Evolutionary conservation across 371 early-diverging fungal genomes (phyloP).

Genomic region (Batkoa obscura): DNA sequence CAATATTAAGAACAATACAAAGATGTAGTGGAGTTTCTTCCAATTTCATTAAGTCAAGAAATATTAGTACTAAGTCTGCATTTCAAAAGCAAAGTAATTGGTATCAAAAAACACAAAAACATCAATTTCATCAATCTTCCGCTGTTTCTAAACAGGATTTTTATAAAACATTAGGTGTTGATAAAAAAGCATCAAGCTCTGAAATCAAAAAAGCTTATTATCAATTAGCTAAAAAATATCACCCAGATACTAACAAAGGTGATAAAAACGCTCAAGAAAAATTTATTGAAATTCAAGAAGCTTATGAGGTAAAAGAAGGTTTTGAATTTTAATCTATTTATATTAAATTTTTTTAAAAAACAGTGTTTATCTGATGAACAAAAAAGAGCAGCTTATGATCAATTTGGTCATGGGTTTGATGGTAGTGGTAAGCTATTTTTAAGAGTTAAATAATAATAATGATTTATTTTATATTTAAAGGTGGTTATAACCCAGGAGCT

Average conservation of each 20-base stretch:
- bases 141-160: constrained; percentile 36
- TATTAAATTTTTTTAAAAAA: not conserved
- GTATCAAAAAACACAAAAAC: too few species aligned
- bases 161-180: constrained; percentile 66
- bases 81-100: too few species aligned
- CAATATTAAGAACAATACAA: too few species aligned
- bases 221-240: constrained; percentile 80
- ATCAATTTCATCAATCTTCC: not conserved
- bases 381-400: constrained; percentile 78
- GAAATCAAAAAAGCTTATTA: constrained; percentile 95
- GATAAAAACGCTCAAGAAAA: constrained; percentile 75
- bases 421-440: constrained; percentile 13
- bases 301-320: constrained; percentile 46
- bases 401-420: constrained; percentile 58
- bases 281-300: constrained; percentile 88
- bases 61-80: too few species aligned
- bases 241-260: constrained; percentile 86
- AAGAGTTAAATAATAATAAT: not conserved
- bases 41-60: too few species aligned
- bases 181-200: constrained; percentile 43
- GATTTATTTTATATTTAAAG: constrained; percentile 10
- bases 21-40: too few species aligned
- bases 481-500: constrained; percentile 31
- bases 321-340: not conserved
- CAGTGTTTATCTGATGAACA: constrained; percentile 69